Evolutionary conservation across 164 flowering plant species (phyloP), one percentile per base, ranked within the genome.

Genomic region (Berberis thunbergii): DNA sequence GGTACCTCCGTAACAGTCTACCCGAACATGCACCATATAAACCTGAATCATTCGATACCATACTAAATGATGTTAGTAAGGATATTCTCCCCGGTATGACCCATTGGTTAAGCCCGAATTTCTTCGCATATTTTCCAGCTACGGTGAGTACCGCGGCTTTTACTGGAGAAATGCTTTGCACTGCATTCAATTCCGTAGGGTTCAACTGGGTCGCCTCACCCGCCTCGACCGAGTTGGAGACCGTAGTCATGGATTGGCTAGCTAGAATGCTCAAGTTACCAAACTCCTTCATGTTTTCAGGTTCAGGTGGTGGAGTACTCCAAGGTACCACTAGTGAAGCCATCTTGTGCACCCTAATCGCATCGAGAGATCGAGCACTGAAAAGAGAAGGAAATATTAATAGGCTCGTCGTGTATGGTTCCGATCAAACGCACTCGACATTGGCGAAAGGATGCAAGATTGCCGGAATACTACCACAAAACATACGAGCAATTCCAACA

Each of bases 191-290:
- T 67, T 54, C 77, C 2, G 85, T 81, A 0, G 85, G 87, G 0
- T 84, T 86, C 71, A 84, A 78, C 64, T 86, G 91, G 91, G 66
- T 82, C 0, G 76, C 87, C 0, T 80, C 87, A 1, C 87, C 88
- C 0, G 84, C 91, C 0, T 75, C 86, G 0, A 86, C 88, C n/a
- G 88, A 84, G 83, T 78, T 84, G 1, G 87, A 86, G 62, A 76
- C 66, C 64, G 57, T 77, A 3, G 87, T 84, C 60, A 75, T 81
- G 86, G 88, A 86, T 38, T 86, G 89, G 92, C 66, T 84, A 0
- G 83, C 77, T 1, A 13, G 45, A 42, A 73, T 83, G 80, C 78
- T 84, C 1, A 49, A 70, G 44, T 79, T 84, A 0, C 92, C 89
- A 1, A 62, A 64, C 2, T 57, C 78, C 0, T 83, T 86, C 73